phyloP scores from a whole-genome alignment of 2,329 filamentous ascomycete genomes.

The Cercospora canescens region DNA sequence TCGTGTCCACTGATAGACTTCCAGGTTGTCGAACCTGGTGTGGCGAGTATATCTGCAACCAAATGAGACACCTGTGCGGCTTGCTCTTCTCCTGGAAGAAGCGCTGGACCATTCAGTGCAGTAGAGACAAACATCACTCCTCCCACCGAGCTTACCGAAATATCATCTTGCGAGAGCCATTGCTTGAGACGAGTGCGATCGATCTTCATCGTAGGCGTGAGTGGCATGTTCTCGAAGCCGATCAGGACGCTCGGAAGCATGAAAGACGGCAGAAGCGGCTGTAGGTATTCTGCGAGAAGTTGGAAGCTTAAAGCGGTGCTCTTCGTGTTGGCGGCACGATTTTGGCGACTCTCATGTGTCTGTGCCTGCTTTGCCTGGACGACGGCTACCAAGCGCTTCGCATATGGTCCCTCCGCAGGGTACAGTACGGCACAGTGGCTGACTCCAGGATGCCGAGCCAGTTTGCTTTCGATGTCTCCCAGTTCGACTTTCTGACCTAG shows the following conservation, averaged over 20 bases:
- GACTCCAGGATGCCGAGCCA: background rate
- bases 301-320: background rate
- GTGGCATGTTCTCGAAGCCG: constrained; percentile 1
- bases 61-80: background rate
- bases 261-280: background rate
- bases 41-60: background rate
- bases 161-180: background rate
- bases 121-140: background rate
- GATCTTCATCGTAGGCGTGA: constrained; percentile 10
- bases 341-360: background rate
- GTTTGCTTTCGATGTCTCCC: background rate
- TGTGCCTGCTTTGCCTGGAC: background rate
- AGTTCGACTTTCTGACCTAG: background rate
- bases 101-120: background rate
- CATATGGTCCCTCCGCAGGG: background rate
- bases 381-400: background rate
- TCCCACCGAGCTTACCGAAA: background rate
- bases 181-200: constrained; percentile 5
- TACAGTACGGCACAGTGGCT: background rate
- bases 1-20: constrained; percentile 2
- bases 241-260: constrained; percentile 4
- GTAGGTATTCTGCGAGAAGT: background rate
- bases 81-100: background rate
- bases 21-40: background rate
- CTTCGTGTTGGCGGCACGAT: background rate